Conservation (phyloP, 345 rosid species). For the Turritis glabra region DNA sequence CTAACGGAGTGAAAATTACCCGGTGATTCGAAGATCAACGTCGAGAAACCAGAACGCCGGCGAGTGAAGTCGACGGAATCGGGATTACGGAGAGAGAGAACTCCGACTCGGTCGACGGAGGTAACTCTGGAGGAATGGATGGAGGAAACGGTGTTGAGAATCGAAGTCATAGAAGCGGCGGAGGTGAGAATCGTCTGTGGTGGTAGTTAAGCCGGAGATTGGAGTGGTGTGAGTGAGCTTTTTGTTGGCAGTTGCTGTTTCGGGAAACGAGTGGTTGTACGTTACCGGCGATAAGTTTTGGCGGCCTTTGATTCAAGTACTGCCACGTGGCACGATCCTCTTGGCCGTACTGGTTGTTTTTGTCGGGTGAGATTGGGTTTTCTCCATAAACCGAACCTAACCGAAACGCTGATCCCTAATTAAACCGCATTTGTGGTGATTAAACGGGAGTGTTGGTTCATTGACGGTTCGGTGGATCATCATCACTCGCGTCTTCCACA, state of each 20-base stretch:
- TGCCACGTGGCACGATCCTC: constrained; percentile 14
- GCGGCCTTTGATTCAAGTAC: background rate
- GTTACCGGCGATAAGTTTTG: constrained; percentile 33
- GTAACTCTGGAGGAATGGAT: constrained; percentile 40
- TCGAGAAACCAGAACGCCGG: constrained; percentile 17
- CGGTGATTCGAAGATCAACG: background rate
- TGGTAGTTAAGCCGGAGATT: constrained; percentile 26
- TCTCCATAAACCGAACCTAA: background rate
- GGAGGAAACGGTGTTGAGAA: constrained; percentile 54
- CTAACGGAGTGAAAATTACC: background rate
- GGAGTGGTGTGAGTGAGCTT: constrained; percentile 23
- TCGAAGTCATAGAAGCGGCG: constrained; percentile 58
- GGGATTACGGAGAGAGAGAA: constrained; percentile 39
- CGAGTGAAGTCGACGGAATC: constrained; percentile 51
- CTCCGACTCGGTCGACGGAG: constrained; percentile 36
- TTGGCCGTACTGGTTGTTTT: background rate
- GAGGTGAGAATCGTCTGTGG: constrained; percentile 3
- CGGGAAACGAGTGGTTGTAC: constrained; percentile 30
- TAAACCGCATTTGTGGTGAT: background rate
- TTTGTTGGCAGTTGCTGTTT: constrained; percentile 5
- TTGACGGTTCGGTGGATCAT: background rate
- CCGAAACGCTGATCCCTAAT: background rate
- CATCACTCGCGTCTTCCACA: too few species aligned
- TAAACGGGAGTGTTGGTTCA: too few species aligned
- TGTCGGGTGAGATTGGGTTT: background rate